Conservation (phyloP, 257 asterid species). For the Ajuga chamaepitys region DNA sequence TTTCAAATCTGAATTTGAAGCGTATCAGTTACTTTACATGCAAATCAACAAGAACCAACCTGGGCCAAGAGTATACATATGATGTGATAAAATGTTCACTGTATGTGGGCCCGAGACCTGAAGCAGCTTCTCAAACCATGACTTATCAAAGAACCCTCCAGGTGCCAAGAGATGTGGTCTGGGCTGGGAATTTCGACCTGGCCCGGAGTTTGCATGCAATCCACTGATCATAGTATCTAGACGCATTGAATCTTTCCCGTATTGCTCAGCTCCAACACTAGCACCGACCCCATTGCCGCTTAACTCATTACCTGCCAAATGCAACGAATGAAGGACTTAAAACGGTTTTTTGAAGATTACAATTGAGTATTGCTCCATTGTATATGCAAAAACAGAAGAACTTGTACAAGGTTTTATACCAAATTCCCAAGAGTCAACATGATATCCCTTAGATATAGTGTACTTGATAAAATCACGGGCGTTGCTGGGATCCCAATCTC, state of each 20-base stretch:
- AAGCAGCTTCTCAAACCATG: conserved; percentile 66
- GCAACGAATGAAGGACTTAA: conserved; percentile 6
- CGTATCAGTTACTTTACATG: background rate
- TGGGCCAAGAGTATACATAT: conserved; percentile 77
- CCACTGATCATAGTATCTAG: conserved; percentile 44
- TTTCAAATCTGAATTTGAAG: background rate
- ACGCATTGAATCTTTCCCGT: conserved; percentile 57
- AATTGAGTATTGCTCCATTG: background rate
- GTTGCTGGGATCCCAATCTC: conserved; percentile 76
- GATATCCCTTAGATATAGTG: conserved; percentile 67
- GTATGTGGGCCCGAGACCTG: conserved; percentile 59
- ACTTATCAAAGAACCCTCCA: conserved; percentile 86
- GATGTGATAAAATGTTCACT: conserved; percentile 63
- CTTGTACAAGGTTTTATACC: conserved; percentile 34
- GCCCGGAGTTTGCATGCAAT: conserved; percentile 29
- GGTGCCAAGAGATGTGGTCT: conserved; percentile 71
- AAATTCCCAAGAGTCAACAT: conserved; percentile 84
- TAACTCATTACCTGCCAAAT: conserved; percentile 76
- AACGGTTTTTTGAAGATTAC: background rate
- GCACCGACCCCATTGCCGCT: conserved; percentile 85
- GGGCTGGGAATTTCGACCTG: conserved; percentile 19
- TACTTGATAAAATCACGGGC: conserved; percentile 64
- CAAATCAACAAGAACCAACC: conserved; percentile 35
- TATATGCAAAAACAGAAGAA: conserved; percentile 1
- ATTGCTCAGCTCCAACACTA: conserved; percentile 61